Conservation (phyloP, 179 eudicot species). For the Sideroxylon spinosum region DNA sequence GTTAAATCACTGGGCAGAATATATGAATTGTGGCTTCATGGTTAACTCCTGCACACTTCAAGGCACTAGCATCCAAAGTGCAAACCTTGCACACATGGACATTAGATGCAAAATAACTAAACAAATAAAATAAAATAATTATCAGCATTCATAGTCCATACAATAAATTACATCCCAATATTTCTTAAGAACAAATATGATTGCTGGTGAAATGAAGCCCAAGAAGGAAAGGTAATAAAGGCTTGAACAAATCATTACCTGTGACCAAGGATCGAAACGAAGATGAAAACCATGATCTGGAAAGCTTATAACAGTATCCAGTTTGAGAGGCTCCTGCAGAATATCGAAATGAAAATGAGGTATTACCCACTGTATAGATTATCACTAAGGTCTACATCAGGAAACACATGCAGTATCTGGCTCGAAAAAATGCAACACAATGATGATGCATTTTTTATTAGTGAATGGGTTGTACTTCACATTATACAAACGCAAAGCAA, state of each 20-base stretch:
- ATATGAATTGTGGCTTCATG: neutral
- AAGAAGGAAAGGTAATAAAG: neutral
- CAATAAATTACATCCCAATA: neutral
- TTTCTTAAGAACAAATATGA: neutral
- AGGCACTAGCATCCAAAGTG: neutral
- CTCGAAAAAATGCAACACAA: neutral
- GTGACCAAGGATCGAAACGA: constrained; percentile 95
- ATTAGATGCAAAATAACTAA: neutral
- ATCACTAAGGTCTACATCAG: neutral
- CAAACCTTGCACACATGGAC: neutral
- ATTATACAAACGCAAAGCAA: neutral
- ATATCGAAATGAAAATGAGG: constrained; percentile 4
- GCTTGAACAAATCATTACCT: constrained; percentile 38
- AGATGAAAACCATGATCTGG: constrained; percentile 99
- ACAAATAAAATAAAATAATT: neutral
- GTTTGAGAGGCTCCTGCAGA: constrained; percentile 76
- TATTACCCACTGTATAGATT: neutral
- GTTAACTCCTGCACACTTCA: neutral
- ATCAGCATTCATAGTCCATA: neutral
- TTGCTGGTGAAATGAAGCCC: neutral
- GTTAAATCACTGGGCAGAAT: neutral
- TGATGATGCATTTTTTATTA: neutral
- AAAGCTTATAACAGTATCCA: constrained; percentile 88
- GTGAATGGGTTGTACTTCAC: neutral
- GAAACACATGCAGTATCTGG: neutral